Base-by-base conservation (phyloP, 73 alveolate species). In the Effrenium voratum region DNA sequence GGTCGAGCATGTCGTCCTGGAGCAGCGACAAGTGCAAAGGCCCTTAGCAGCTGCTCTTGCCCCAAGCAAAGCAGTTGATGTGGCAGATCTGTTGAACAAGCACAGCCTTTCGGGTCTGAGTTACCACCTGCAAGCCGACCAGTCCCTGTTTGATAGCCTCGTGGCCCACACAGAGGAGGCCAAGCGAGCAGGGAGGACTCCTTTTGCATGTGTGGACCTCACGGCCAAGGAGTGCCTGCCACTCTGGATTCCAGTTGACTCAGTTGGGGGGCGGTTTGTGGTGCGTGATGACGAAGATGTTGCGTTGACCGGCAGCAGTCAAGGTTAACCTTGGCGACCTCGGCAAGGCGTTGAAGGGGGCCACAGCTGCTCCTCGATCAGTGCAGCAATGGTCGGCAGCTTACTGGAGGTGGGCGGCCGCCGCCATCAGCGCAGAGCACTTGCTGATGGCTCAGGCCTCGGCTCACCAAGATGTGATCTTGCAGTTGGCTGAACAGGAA, bases 371-470 rank as follows among this genome's bases (percentile, higher is more conserved):
- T 0, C 83, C 95, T 2, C 44, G 95, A 26, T 63, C 82, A 10
- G 66, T 87, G 85, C 63, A 40, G 84, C 95, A 87, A 57, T 87
- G 95, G 95, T 13, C 68, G 22, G 95, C 85, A 0, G 95, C 95
- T 15, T 87, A 16, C 60, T 44, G 70, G 95, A 44, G 95, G 13
- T 87, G 70, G 68, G 95, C 95, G 30, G 15, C 34, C 2, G 95
- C 84, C 32, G 95, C 95, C 28, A 68, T 84, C 93, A 32, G 80
- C 44, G 93, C 93, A 6, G 79, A 43, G 50, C 93, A 84, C 34
- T 55, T 44, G 84, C 45, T 22, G 41, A 60, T 41, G 83, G 46
- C 95, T 8, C 81, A 59, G n/a, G 95, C 84, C 0, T 19, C 43
- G 24, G 83, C 84, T 49, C 95, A 59, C 70, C 70, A 41, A 1